Evolutionary conservation across 352 stramenopile genomes (phyloP).

Genomic region (Pythium rishiriense): DNA sequence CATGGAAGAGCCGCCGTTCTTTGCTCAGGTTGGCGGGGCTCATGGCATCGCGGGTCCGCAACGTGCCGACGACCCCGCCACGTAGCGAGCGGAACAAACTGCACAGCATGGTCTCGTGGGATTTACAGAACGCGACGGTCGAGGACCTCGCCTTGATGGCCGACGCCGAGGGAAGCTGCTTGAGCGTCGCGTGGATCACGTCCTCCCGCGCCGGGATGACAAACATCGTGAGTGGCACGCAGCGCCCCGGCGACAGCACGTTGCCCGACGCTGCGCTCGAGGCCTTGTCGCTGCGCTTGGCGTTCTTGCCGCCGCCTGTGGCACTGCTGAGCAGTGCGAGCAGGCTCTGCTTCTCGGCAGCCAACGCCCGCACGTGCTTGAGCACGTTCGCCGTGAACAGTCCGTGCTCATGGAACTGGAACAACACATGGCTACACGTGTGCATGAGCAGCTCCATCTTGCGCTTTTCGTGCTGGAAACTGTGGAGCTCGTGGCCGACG

Average conservation of each 20-base stretch:
- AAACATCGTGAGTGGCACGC: conserved; percentile 65
- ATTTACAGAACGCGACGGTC: conserved; percentile 57
- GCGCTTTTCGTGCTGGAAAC: conserved; percentile 48
- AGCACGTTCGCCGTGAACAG: conserved; percentile 45
- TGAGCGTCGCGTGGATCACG: conserved; percentile 36
- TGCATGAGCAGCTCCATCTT: conserved; percentile 73
- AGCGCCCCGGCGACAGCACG: conserved; percentile 55
- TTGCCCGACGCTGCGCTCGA: conserved; percentile 28
- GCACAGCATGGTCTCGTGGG: conserved; percentile 53
- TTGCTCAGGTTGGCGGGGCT: conserved; percentile 57
- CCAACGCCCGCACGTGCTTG: conserved; percentile 46
- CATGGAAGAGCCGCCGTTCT: conserved; percentile 63
- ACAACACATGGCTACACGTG: conserved; percentile 57
- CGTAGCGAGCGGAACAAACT: conserved; percentile 57
- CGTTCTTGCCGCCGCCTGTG: conserved; percentile 20
- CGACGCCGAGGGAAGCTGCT: conserved; percentile 26
- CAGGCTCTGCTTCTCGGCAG: conserved; percentile 59
- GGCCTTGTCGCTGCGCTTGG: conserved; percentile 43
- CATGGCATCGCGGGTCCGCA: conserved; percentile 58
- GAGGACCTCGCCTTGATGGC: conserved; percentile 41
- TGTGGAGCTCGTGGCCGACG: conserved; percentile 21
- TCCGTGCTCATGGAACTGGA: conserved; percentile 45
- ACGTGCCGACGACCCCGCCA: conserved; percentile 47
- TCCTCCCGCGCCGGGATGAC: conserved; percentile 58
- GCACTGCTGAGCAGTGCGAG: conserved; percentile 30